Evolutionary conservation across 805 yeast species (phyloP), one percentile per base, ranked within the genome.

Genomic region (Metschnikowia gelsemii): DNA sequence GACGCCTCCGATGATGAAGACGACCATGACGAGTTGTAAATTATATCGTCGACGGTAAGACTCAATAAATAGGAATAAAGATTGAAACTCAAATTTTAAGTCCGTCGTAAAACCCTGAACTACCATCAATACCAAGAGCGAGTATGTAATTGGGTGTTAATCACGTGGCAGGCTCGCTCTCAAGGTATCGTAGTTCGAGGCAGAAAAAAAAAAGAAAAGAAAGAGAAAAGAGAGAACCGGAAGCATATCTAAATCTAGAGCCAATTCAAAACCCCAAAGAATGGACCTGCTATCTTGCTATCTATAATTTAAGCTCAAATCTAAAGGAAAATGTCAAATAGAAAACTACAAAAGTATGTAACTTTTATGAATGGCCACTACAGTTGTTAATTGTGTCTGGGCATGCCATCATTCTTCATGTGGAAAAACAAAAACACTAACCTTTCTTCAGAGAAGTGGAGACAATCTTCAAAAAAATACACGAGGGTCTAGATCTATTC

Each of bases 1-100:
- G 72, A 29, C 11, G 50, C 68, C 50, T 66, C 71, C 12, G 75
- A 70, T 49, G 70, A 63, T 48, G 73, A 68, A 21, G 56, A 65
- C 37, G 72, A 66, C 49, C 73, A 70, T 56, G 75, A 70, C 47
- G 75, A 70, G 56, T 69, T 70, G 64, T 70, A 60, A 24, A 9
- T 21, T 31, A 11, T 18, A 24, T 32, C 21, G 19, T 14, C 8
- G 19, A 19, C 30, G 51, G 16, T 6, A 27, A 27, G 11, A 21
- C 14, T 25, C 12, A 22, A 32, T 32, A 32, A 26, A 26, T 26
- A 26, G 17, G 3, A 26, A 28, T 28, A 32, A 39, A 23, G 12
- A 9, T 11, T 24, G 16, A 18, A 25, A 22, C 24, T 24, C 12
- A 24, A 29, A 13, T 34, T 16, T 22, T 13, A 6, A 32, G 20